Base-by-base conservation (phyloP, 768 basidiomycete species). In the Lactifluus rugatus region DNA sequence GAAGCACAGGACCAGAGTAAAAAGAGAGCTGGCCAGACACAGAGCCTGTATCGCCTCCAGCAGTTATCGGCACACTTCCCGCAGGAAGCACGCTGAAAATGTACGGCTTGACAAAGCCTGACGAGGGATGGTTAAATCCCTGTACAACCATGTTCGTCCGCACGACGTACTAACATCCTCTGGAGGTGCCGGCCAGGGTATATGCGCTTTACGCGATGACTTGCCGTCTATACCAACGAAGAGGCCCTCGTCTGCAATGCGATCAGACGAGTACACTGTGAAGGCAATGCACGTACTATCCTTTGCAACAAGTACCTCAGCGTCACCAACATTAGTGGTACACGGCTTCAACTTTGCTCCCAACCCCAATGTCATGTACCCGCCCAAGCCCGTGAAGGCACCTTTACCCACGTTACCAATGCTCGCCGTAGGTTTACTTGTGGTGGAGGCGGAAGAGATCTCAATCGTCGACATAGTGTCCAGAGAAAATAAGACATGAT, bases 341-440 rank as follows among this genome's bases (percentile, higher is more conserved):
- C 76, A 78, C 2, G 88, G 84, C 69, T 84, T 91, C 14, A 77
- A 76, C 68, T 86, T 92, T 4, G 83, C 77, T 9, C 87, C 87
- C 8, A 91, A 73, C 1, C 89, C 87, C 23, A 91, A 74, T 2
- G 83, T 85, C 89, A 93, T 92, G 65, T 93, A 93, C 3, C 87
- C 87, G 2, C 87, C 83, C 11, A 92, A 70, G 3, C 89, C 87
- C 11, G 79, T 81, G n/a, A 92, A 74, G 0, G 89, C 84, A n/a
- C 84, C 83, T 79, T 83, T 87, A 2, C 84, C 81, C 42, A 74
- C 78, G 69, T 68, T 64, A 63, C 64, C 62, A 48, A 80, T 71
- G 5, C 74, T 67, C 3, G 83, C 78, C 37, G 78, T 67, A 25
- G 72, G 62, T 9, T 64, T 63, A 9, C 62, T 61, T 10, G 67